Conservation (phyloP, 2,329 filamentous ascomycete genomes). For the Colletotrichum neosansevieriae region DNA sequence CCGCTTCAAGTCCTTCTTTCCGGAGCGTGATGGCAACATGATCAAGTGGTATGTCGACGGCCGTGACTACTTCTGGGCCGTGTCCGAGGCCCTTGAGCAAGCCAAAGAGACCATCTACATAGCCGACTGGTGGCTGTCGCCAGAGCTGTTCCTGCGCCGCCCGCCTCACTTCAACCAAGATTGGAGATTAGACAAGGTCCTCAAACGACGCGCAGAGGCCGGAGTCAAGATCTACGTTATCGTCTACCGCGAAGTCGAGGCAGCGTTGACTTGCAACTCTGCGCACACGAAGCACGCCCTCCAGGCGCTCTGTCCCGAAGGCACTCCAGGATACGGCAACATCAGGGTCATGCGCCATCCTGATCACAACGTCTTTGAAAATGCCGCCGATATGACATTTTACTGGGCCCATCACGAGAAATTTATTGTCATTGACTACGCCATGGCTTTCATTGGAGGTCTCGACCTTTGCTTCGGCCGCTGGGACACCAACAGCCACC, state of each 20-base stretch:
- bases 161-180: constrained; percentile 86
- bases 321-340: constrained; percentile 85
- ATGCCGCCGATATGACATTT: constrained; percentile 94
- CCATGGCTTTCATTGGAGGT: constrained; percentile 91
- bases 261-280: constrained; percentile 90
- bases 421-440: constrained; percentile 94
- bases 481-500: constrained; percentile 90
- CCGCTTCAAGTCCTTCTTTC: constrained; percentile 91
- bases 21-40: constrained; percentile 84
- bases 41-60: constrained; percentile 99
- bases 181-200: constrained; percentile 85
- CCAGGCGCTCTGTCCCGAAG: constrained; percentile 82
- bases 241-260: constrained; percentile 89
- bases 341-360: constrained; percentile 92
- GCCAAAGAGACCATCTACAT: constrained; percentile 97
- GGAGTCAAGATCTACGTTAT: constrained; percentile 95
- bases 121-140: constrained; percentile 96
- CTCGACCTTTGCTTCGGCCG: constrained; percentile 95
- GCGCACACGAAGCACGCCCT: constrained; percentile 91
- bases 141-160: constrained; percentile 85
- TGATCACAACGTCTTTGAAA: constrained; percentile 95
- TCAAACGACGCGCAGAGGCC: constrained; percentile 90
- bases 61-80: constrained; percentile 93
- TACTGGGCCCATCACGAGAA: constrained; percentile 99
- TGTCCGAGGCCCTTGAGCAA: constrained; percentile 88